Evolutionary conservation across 805 yeast species (phyloP), one percentile per base, ranked within the genome.

Genomic region (Metschnikowia santaceciliae): DNA sequence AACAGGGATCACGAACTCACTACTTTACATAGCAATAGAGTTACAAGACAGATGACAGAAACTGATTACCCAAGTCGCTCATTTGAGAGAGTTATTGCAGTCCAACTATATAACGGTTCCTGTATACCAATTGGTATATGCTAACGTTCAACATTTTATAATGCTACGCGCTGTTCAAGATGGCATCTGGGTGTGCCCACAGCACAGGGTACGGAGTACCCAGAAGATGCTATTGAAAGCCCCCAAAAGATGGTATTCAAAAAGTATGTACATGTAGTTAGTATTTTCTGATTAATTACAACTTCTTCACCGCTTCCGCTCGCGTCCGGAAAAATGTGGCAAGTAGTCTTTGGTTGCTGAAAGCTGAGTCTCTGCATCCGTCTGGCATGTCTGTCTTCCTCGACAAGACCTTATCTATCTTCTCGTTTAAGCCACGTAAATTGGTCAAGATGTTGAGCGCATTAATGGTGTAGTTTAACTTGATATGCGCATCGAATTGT

Each of bases 401-500:
- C 19, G 40, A 48, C 39, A 56, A 46, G 13, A 56, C 54, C 19
- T 42, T 42, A 32, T 57, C 61, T 36, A 58, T 46, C 36, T 60
- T 53, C 6, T 57, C 53, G 37, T 54, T 53, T 20, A 61, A 59
- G 2, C 48, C 52, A 5, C 55, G 53, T 48, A 77, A 55, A 37
- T 63, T 70, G 13, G 65, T 60, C 14, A 71, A 61, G 7, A 59
- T 50, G 39, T 67, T 67, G 20, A 43, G 34, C 1, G 83, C 83
- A 20, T 64, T 59, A 10, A 54, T 56, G 67, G 61, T 72, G 38
- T 77, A 65, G n/a, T 68, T 50, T 23, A 69, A 51, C 23, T 63
- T 64, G 15, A 77, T 60, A 49, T 71, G 73, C 47, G 82, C 76
- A 61, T 88, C 92, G 64, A 86, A 86, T 52, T 79, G 75, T 0